Conservation (phyloP, 345 rosid species). For the Eucalyptus decipiens region DNA sequence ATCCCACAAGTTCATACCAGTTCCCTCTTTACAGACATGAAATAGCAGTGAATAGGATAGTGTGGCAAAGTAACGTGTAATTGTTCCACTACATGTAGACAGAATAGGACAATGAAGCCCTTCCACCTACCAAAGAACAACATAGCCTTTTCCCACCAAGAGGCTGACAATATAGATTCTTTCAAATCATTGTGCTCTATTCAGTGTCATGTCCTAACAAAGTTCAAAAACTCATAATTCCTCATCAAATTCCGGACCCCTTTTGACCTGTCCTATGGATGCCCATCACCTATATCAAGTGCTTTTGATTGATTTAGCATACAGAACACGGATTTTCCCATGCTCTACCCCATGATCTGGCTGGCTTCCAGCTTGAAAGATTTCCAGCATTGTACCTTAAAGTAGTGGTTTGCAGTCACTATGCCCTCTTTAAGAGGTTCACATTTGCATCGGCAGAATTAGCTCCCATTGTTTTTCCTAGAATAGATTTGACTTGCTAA, state of each 20-base stretch:
- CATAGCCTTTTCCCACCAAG: not conserved
- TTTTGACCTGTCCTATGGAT: not conserved
- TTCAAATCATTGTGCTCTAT: not conserved
- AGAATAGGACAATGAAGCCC: not conserved
- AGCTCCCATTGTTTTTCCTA: not conserved
- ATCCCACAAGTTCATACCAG: not conserved
- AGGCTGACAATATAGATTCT: not conserved
- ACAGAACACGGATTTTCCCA: not conserved
- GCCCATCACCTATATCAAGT: not conserved
- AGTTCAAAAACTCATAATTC: not conserved
- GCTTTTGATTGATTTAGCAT: not conserved
- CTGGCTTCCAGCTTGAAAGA: not conserved
- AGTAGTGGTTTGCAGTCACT: not conserved
- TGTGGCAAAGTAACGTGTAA: not conserved
- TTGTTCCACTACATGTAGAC: not conserved
- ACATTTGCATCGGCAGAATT: not conserved
- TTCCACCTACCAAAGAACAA: not conserved
- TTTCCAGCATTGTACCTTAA: not conserved
- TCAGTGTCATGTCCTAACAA: not conserved
- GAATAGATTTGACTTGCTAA: not conserved
- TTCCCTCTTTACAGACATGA: not conserved
- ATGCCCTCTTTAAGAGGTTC: not conserved
- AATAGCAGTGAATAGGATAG: not conserved
- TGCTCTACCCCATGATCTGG: not conserved
- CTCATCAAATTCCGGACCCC: not conserved